Evolutionary conservation across 371 early-diverging fungal species (phyloP), one percentile per base, ranked within the genome.

Genomic region (Lichtheimia ramosa): DNA sequence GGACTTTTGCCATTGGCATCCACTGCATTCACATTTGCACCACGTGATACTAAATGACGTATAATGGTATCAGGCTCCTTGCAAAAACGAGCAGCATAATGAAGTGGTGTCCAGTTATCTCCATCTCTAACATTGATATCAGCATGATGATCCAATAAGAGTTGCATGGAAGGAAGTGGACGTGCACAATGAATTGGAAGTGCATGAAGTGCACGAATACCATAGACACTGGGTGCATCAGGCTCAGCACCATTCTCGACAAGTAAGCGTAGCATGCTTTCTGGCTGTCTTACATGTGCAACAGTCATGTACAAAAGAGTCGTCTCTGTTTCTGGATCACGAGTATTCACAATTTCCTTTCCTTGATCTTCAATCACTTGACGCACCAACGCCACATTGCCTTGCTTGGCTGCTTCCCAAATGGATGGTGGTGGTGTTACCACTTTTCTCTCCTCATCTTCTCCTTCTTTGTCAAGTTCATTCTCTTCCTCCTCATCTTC

Each of bases 101-200:
- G 90, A 28, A 89, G 56, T 0, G 90, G 85, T 14, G 90, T 87
- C 89, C 89, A 89, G 5, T 83, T 85, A 60, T 86, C 87, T 42
- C 69, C 68, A 59, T 90, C 89, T 16, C 71, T 54, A 16, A 81
- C 76, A 54, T 89, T 84, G 18, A 83, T 79, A 34, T 65, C 59
- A 2, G 74, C 65, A 15, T 66, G 67, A 3, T 75, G 64, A 2
- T 66, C 25, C 3, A 70, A 24, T 10, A 70, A 40, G 10, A 65
- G 27, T 10, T 51, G 20, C 12, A 70, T 43, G 2, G 75, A 62
- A 42, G 83, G 51, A 14, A 87, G 54, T 18, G 74, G 66, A 50
- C 64, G 59, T 46, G 61, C 34, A 58, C 69, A 59, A 56, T 74
- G 65, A 40, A 60, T 41, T 12, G 70, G 5, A 54, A 77, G 41